phyloP scores from a whole-genome alignment of 2,329 filamentous ascomycete species.

The Fusarium vanettenii region DNA sequence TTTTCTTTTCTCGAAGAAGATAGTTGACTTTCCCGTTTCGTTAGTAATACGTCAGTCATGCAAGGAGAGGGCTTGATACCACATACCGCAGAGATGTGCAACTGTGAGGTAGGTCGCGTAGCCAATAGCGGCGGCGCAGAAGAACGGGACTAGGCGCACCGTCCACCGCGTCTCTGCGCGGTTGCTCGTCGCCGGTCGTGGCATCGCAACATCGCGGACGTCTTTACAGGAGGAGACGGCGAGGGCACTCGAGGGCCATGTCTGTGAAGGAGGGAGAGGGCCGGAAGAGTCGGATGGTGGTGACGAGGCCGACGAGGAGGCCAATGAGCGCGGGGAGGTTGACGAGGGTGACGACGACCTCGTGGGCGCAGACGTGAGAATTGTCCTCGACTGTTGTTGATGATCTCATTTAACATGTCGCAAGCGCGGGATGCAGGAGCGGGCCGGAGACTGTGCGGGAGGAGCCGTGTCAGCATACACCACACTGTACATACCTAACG shows the following conservation, averaged over 20 bases:
- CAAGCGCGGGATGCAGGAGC: neutral
- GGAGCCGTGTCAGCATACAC: neutral
- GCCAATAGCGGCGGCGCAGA: constrained; percentile 73
- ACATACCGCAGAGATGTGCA: constrained; percentile 74
- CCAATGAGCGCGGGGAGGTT: neutral
- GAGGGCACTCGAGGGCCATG: neutral
- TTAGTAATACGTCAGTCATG: constrained; percentile 3
- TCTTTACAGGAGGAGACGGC: constrained; percentile 10
- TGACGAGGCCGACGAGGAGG: neutral
- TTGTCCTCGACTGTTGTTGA: neutral
- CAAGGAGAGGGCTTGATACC: neutral
- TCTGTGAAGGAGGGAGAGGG: neutral
- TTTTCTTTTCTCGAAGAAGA: constrained; percentile 65
- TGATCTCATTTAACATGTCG: neutral
- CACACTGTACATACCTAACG: neutral
- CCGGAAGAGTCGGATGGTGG: neutral
- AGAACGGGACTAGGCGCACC: constrained; percentile 72
- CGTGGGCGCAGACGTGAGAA: neutral
- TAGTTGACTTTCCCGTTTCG: constrained; percentile 67
- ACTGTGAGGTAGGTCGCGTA: constrained; percentile 80
- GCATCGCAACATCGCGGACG: constrained; percentile 49
- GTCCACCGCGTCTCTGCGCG: constrained; percentile 48
- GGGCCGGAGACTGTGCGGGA: neutral
- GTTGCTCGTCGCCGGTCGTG: constrained; percentile 42
- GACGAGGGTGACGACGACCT: neutral